Evolutionary conservation across 495 filamentous ascomycete genomes (phyloP), one percentile per base, ranked within the genome.

Genomic region (Evansstolkia leycettana): DNA sequence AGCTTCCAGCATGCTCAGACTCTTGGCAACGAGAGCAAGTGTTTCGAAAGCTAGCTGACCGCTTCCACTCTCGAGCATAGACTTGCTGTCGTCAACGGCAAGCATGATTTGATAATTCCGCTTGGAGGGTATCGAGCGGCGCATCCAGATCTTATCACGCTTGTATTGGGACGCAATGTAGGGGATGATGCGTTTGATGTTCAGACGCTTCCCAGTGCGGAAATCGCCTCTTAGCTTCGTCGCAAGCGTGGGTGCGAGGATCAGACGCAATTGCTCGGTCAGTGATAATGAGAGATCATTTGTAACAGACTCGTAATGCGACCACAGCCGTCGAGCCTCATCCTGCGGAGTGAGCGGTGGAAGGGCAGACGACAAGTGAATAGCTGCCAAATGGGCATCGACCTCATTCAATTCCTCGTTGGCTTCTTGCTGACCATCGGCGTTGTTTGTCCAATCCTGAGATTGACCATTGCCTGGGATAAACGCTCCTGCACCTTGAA

Each of bases 91-190:
- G 57, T 99, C 92, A 23, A 99, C 84, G 23, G 92, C 89, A 28
- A 99, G 79, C 67, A 96, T 75, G 57, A 99, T 87, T 54, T 99
- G 92, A 57, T 96, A 96, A 42, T 80, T 78, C 14, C 92, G 81
- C 55, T 95, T 95, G 33, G 76, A 84, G 2, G 92, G 92, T 34
- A 89, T 78, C 9, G 77, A 79, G 33, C 92, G 76, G 7, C 92
- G 78, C 82, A 96, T 92, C 92, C 92, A 99, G 60, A 99, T 99
- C 64, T 96, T 96, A 71, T 99, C 92, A 40, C 89, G 82, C 71
- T 94, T 95, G 72, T 93, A 99, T 42, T 79, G 74, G 2, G 84
- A 92, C 3, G 92, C 92, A 43, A 99, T 96, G 63, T 96, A 99
- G 0, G 92, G 89, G 45, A 99, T 96, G 58, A 99, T 99, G 31